Percentiles rank a stretch among this genome's conserved stretches.
Conservation (phyloP, 345 rosid species). For the Populus ilicifolia region DNA sequence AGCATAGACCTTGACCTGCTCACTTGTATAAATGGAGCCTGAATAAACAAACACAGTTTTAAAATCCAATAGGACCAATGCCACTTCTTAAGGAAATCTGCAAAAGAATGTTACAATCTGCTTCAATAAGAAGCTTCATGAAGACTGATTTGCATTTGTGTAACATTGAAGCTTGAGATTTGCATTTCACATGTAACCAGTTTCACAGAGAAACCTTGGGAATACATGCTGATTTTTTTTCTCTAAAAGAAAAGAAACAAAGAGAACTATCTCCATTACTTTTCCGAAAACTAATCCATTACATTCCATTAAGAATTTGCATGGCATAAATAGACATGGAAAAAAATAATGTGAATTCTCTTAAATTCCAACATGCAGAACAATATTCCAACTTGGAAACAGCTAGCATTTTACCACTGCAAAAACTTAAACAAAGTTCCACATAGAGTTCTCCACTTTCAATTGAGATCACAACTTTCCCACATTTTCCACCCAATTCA, state of each 20-base stretch:
- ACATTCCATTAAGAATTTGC: neutral
- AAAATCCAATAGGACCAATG: constrained; percentile 8
- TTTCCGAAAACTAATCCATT: neutral
- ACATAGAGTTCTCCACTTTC: neutral
- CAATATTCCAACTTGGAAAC: neutral
- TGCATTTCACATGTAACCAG: neutral
- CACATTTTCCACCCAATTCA: too few species aligned
- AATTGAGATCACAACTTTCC: too few species aligned
- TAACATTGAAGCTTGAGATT: neutral
- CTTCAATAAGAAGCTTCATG: neutral
- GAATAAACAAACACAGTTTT: constrained; percentile 24
- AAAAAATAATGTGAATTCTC: neutral
- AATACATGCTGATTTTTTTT: too few species aligned
- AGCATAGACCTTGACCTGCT: constrained; percentile 83
- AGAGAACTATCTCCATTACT: neutral
- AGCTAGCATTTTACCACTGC: neutral
- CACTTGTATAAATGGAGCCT: constrained; percentile 97
- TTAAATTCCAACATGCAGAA: neutral
- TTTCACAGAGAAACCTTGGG: neutral
- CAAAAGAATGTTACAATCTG: neutral
- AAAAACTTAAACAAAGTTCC: neutral
- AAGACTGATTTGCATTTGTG: neutral
- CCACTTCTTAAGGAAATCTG: too few species aligned
- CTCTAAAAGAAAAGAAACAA: too few species aligned
- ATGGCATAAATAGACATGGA: neutral